A percentile compares a stretch with the other conserved stretches of the same genome.
These are phyloP conservation scores for Daucus carota DNA, from an alignment of 129 eudicot species.

Conservation along the genomic window DH1_v3.0 NC_030387.2:34931501-34932000, in stretches of 20 bases:
- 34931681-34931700: background rate
- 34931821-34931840: background rate
- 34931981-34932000: constrained; percentile 4
- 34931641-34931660: background rate
- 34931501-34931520: background rate
- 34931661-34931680: background rate
- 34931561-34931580: background rate
- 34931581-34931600: background rate
- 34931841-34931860: background rate
- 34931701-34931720: background rate
- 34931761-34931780: background rate
- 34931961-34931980: constrained; percentile 27
- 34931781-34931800: background rate
- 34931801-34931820: background rate
- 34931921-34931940: constrained; percentile 43
- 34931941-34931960: constrained; percentile 58
- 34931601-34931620: background rate
- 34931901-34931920: constrained; percentile 29
- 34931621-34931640: background rate
- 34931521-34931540: background rate
- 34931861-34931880: background rate
- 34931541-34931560: background rate
- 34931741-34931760: background rate
- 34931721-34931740: background rate
- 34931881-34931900: constrained; percentile 51